Percentiles rank a stretch among this genome's conserved stretches.
phyloP scores from a whole-genome alignment of 2,329 filamentous ascomycete species.

The Canariomyces notabilis region DNA sequence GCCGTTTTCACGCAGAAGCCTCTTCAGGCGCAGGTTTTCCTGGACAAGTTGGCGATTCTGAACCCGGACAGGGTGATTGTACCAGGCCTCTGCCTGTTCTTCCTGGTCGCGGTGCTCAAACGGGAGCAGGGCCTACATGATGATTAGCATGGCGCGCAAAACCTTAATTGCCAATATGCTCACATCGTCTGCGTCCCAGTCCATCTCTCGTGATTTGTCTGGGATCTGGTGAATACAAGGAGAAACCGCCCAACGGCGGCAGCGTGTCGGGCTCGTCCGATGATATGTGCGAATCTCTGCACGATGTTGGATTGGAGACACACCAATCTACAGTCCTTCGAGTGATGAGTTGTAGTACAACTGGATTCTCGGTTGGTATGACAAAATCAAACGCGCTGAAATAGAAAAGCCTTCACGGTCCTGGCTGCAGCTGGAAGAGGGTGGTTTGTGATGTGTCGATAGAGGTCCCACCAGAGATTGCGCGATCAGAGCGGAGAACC shows the following conservation, averaged over 20 bases:
- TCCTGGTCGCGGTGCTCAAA: conserved; percentile 51
- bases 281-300: not conserved
- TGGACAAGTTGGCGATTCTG: conserved; percentile 42
- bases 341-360: not conserved
- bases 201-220: not conserved
- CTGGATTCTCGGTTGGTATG: not conserved
- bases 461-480: not conserved
- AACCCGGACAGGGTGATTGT: conserved; percentile 44
- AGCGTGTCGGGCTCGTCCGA: not conserved
- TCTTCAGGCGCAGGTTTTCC: conserved; percentile 48
- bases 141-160: conserved; percentile 5
- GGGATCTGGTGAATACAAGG: not conserved
- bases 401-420: not conserved
- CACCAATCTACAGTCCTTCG: not conserved
- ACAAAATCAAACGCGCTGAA: not conserved
- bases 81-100: conserved; percentile 44
- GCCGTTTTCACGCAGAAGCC: conserved; percentile 46
- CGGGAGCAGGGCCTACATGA: conserved; percentile 25
- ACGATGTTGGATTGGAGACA: not conserved
- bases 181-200: conserved; percentile 9
- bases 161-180: not conserved
- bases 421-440: too few species aligned
- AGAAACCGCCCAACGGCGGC: not conserved
- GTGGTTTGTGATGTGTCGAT: not conserved
- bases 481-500: not conserved